phyloP scores from a whole-genome alignment of 2,329 filamentous ascomycete genomes.

The Gaeumannomyces sp. region DNA sequence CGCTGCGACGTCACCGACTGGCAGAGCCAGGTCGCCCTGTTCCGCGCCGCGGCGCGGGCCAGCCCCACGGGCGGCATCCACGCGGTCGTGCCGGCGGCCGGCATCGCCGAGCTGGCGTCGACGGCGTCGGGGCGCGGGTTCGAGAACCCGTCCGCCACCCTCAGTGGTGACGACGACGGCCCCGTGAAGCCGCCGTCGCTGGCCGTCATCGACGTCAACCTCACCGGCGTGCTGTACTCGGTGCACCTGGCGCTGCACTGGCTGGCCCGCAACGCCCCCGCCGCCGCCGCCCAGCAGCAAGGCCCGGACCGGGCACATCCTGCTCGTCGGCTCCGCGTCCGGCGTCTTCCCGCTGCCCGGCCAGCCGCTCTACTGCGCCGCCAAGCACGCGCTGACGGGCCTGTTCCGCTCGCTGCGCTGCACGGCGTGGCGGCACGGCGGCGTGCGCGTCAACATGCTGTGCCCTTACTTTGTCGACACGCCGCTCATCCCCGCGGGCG shows the following conservation, averaged over 20 bases:
- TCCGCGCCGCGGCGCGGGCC: constrained; percentile 48
- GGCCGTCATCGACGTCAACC: constrained; percentile 53
- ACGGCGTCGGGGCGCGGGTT: constrained; percentile 29
- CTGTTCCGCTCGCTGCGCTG: constrained; percentile 54
- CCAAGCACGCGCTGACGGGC: constrained; percentile 62
- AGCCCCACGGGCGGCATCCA: constrained; percentile 36
- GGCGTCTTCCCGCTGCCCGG: constrained; percentile 40
- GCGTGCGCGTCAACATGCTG: constrained; percentile 59
- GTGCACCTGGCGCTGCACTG: constrained; percentile 57
- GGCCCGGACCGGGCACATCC: constrained; percentile 49
- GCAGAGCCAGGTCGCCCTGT: constrained; percentile 57
- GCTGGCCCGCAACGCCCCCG: constrained; percentile 37
- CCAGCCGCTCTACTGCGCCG: constrained; percentile 49
- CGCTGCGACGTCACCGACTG: constrained; percentile 61
- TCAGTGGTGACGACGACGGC: constrained; percentile 23
- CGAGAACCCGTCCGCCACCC: constrained; percentile 33
- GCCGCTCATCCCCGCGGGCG: constrained; percentile 29
- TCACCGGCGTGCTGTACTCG: constrained; percentile 59
- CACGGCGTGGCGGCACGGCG: constrained; percentile 36
- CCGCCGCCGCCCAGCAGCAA: too few relatives aligned
- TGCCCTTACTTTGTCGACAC: constrained; percentile 61
- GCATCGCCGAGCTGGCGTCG: constrained; percentile 41
- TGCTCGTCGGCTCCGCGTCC: constrained; percentile 59
- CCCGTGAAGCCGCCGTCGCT: constrained; percentile 40
- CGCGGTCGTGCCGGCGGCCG: constrained; percentile 46